Evolutionary conservation across 83 land plant species (phyloP), one percentile per base, ranked within the genome.

Genomic region (Picea abies): DNA sequence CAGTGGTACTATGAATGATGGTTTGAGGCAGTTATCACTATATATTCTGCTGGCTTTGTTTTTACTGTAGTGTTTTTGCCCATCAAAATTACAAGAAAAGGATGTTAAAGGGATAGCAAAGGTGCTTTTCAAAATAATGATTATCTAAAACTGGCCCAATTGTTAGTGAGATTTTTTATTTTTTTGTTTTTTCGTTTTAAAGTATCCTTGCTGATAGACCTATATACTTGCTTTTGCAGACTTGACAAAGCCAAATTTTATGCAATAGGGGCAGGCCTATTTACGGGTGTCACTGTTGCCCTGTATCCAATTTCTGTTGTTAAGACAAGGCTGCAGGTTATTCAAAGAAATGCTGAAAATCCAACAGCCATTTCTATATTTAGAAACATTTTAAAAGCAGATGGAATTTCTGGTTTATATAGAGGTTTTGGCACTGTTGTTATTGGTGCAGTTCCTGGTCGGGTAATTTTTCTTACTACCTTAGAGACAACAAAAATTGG

Each of bases 351-450:
- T 37, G 64, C 84, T 77, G 79, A 73, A 16, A 91, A 92, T 82
- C 84, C 84, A 82, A 88, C 83, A 87, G 96, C 95, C 25, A 72
- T 84, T 78, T 84, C 94, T 60, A 89, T 91, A 63, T 23, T 88
- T 77, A 92, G 64, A 83, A 85, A 86, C 65, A 85, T 96, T 44
- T 82, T 96, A 20, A 90, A 69, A 65, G 83, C 81, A 25, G 96
- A 96, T 84, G 98, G 98, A 47, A 80, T 97, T 68, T 87, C 86
- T 81, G 99, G 99, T 49, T 85, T 97, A 10, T 97, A 97, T 78
- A 88, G 91, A 86, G 98, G 99, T 3, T 97, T 97, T 87, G 96
- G 95, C 17, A 92, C 98, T 37, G 95, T 97, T 17, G 87, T 97
- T 15, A 92, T 92, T 79, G 99, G 99, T 56, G 94, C 98, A 7